Conservation (phyloP, 495 filamentous ascomycete genomes). For the Parachaetomium inaequale region DNA sequence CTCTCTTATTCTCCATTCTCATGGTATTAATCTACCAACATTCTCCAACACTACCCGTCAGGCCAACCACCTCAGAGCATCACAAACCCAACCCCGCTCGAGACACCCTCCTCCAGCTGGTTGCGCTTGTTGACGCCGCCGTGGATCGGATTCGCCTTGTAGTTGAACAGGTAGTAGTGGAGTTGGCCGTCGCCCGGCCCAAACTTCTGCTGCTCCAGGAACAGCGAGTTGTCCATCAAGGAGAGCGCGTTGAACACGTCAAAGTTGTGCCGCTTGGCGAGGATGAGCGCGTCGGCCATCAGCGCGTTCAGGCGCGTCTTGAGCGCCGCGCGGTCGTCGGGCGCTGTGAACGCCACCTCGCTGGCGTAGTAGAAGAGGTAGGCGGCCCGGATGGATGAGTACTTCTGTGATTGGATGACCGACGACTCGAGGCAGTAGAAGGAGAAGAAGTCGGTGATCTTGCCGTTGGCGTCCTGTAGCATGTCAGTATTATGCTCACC, state of each 20-base stretch:
- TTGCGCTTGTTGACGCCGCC: conserved; percentile 82
- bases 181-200: conserved; percentile 89
- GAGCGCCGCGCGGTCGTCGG: conserved; percentile 53
- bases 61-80: conserved; percentile 54
- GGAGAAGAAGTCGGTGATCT: conserved; percentile 93
- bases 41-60: neutral
- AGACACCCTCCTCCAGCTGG: conserved; percentile 62
- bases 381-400: conserved; percentile 74
- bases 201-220: conserved; percentile 89
- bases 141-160: conserved; percentile 72
- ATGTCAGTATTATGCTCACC: neutral
- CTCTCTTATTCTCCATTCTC: neutral
- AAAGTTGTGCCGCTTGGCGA: conserved; percentile 82
- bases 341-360: conserved; percentile 66
- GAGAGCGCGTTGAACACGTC: conserved; percentile 97
- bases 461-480: conserved; percentile 48
- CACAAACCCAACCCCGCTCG: conserved; percentile 86
- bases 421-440: conserved; percentile 94
- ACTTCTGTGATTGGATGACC: conserved; percentile 74
- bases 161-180: conserved; percentile 97
- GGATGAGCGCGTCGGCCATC: conserved; percentile 79
- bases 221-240: conserved; percentile 86
- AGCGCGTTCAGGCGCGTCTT: conserved; percentile 70
- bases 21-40: neutral
- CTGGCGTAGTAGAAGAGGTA: conserved; percentile 97